A percentile compares a stretch with the other conserved stretches of the same genome.
These are phyloP conservation scores for Ophiostoma fasciatum DNA, from an alignment of 2,329 filamentous ascomycete genomes.

Conservation along the genomic window DNA sequence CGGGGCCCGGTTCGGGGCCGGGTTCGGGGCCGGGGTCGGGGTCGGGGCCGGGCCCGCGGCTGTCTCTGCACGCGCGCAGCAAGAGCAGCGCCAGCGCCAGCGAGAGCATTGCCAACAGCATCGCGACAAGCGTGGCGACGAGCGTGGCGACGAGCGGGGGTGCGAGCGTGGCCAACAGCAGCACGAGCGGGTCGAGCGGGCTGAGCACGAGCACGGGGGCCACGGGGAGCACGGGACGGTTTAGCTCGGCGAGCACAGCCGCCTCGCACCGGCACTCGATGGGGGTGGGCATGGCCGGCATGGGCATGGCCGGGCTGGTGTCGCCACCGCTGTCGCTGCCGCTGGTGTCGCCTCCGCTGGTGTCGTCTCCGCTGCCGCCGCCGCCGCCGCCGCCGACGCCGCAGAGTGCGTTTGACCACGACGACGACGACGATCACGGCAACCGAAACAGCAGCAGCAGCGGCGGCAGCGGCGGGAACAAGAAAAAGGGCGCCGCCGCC, in stretches of 20 bases:
- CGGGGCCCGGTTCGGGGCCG: too few relatives aligned
- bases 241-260: constrained; percentile 3
- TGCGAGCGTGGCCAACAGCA: constrained; percentile 4
- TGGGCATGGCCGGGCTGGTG: neutral
- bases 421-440: constrained; percentile 10
- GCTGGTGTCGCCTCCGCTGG: neutral
- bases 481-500: neutral
- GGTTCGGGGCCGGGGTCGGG: too few relatives aligned
- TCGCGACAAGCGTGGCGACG: constrained; percentile 1
- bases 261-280: constrained; percentile 3
- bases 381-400: neutral
- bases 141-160: too few relatives aligned
- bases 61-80: constrained; percentile 8
- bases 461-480: too few relatives aligned
- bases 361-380: neutral
- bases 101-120: constrained; percentile 8
- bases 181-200: constrained; percentile 3
- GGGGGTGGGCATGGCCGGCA: neutral
- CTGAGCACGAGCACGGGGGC: neutral
- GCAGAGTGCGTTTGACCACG: constrained; percentile 12
- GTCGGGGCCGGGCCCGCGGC: neutral
- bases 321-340: neutral
- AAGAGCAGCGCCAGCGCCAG: constrained; percentile 9
- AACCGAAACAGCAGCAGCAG: too few relatives aligned
- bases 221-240: constrained; percentile 1